Percentiles rank a stretch among this genome's conserved stretches.
Evolutionary conservation across 1,284 basidiomycete species (phyloP).

Genomic region (Neotropicomus parvogracilis): DNA sequence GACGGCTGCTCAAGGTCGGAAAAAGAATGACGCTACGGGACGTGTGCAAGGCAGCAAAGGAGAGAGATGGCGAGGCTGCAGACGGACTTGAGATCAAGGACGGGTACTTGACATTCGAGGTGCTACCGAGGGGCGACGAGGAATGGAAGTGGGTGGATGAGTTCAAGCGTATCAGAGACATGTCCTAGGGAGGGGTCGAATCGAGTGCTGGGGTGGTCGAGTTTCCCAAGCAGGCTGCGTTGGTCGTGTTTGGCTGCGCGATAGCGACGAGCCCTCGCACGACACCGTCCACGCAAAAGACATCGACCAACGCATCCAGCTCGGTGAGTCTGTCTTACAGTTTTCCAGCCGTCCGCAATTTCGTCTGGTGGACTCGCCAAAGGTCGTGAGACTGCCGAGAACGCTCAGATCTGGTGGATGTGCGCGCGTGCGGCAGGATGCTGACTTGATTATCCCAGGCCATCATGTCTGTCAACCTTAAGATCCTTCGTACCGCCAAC

Average conservation of each 20-base stretch:
- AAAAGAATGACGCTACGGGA: conserved; percentile 83
- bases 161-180: conserved; percentile 65
- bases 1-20: conserved; percentile 84
- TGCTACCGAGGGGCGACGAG: conserved; percentile 78
- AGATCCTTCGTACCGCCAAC: conserved; percentile 96
- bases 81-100: conserved; percentile 88
- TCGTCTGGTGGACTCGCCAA: conserved; percentile 11
- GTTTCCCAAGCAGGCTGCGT: conserved; percentile 17
- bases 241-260: conserved; percentile 33
- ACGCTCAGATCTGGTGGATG: conserved; percentile 48
- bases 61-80: conserved; percentile 52
- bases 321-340: conserved; percentile 41
- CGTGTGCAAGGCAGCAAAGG: conserved; percentile 63
- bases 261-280: conserved; percentile 9
- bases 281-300: conserved; percentile 20
- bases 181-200: conserved; percentile 4
- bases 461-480: conserved; percentile 73
- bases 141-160: conserved; percentile 89
- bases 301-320: conserved; percentile 43
- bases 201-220: not conserved
- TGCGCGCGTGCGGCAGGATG: conserved; percentile 37
- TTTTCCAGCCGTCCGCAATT: conserved; percentile 11
- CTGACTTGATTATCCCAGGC: conserved; percentile 41
- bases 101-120: conserved; percentile 81
- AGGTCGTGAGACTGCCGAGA: conserved; percentile 14